Conservation (phyloP, 1,139 yeast genomes). For the Diutina catenulata region DNA sequence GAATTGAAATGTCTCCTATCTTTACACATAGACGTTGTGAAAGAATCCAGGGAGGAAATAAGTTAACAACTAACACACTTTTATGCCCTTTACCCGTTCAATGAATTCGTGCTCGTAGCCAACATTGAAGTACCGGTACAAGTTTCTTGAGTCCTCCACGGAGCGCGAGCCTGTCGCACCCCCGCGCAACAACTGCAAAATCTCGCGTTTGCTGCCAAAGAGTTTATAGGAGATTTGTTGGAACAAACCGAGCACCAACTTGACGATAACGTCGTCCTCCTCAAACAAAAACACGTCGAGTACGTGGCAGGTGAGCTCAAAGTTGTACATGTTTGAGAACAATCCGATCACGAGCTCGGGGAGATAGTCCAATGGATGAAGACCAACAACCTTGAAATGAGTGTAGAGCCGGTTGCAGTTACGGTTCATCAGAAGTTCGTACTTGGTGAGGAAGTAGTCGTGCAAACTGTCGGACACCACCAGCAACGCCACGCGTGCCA, state of each 20-base stretch:
- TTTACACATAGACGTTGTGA: no score
- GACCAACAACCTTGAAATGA: constrained; percentile 1
- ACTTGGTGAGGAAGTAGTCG: constrained; percentile 2
- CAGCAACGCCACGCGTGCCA: background rate
- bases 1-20: no score
- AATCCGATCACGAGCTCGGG: constrained; percentile 1
- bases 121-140: constrained; percentile 4
- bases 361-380: constrained; percentile 1
- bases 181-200: background rate
- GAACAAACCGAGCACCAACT: constrained; percentile 2
- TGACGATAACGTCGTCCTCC: constrained; percentile 3
- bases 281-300: constrained; percentile 2
- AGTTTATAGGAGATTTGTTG: constrained; percentile 2
- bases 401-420: constrained; percentile 1
- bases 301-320: constrained; percentile 1
- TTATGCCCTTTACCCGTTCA: background rate
- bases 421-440: background rate
- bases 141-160: background rate
- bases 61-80: background rate
- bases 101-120: constrained; percentile 4
- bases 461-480: constrained; percentile 1
- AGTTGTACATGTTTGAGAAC: constrained; percentile 1
- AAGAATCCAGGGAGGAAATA: no score
- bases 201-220: constrained; percentile 1
- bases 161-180: background rate